Percentiles rank a stretch among this genome's conserved stretches.
phyloP scores from a whole-genome alignment of 1,284 basidiomycete species.

The Apiotrichum porosum region DNA sequence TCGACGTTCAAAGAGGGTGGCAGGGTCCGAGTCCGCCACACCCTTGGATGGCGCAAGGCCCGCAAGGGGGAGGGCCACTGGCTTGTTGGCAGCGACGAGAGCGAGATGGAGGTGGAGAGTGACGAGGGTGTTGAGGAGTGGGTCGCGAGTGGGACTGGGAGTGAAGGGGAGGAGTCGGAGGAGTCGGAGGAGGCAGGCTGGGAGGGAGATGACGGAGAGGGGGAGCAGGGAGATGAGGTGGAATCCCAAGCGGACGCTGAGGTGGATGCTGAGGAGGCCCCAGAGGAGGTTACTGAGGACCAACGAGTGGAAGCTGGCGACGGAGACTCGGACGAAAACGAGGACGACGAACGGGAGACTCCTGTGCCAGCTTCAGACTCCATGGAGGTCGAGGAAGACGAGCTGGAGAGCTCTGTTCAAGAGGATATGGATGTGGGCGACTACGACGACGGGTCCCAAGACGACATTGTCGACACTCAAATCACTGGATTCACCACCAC shows the following conservation, averaged over 20 bases:
- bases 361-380: background rate
- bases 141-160: background rate
- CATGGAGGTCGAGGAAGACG: background rate
- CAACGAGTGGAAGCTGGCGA: background rate
- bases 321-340: background rate
- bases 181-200: background rate
- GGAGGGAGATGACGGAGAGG: background rate
- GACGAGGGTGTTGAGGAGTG: background rate
- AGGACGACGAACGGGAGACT: background rate
- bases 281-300: background rate
- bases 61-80: too few species aligned
- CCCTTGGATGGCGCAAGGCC: too few species aligned
- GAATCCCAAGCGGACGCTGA: background rate
- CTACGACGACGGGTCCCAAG: conserved; percentile 1
- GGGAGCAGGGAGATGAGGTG: background rate
- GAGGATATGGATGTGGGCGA: background rate
- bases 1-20: background rate
- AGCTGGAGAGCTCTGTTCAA: background rate
- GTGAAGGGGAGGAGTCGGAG: background rate
- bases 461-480: background rate
- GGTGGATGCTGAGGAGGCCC: background rate
- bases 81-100: too few species aligned
- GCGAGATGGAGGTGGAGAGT: background rate
- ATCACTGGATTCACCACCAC: background rate
- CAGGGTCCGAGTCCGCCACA: background rate